A percentile compares a stretch with the other conserved stretches of the same genome.
Conservation (phyloP, 176 grass and related monocot genomes). For the Cocos nucifera region DNA sequence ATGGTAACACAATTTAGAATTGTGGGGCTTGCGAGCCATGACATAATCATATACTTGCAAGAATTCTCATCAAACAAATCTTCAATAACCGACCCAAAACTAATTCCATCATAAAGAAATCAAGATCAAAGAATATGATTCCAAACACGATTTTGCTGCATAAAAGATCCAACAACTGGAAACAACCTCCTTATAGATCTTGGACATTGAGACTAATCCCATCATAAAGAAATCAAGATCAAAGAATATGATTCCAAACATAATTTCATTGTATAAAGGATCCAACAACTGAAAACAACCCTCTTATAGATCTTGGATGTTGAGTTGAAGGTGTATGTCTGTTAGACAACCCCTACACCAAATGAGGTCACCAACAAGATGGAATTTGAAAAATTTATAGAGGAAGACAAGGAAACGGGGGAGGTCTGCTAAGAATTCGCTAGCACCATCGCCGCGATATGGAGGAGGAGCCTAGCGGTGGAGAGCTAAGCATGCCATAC, state of each 20-base stretch:
- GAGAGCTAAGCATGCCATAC: conserved; percentile 20
- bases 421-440: conserved; percentile 23
- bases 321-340: conserved; percentile 58
- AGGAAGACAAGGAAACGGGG: conserved; percentile 19
- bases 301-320: conserved; percentile 67
- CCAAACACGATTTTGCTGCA: conserved; percentile 27
- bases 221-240: background rate
- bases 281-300: conserved; percentile 57
- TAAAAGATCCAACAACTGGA: conserved; percentile 67
- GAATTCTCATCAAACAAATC: background rate
- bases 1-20: conserved; percentile 56
- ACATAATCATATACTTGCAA: conserved; percentile 60
- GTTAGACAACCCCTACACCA: conserved; percentile 49
- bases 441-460: conserved; percentile 31
- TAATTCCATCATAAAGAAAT: background rate
- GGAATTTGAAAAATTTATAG: conserved; percentile 77
- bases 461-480: conserved; percentile 39
- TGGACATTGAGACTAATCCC: conserved; percentile 28
- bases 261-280: conserved; percentile 30
- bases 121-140: background rate
- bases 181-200: conserved; percentile 71
- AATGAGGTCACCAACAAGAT: conserved; percentile 48
- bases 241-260: conserved; percentile 23
- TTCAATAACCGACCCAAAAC: background rate
- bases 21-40: conserved; percentile 81